Conservation (phyloP, 2,329 filamentous ascomycete genomes). For the Stagonosporopsis vannaccii region DNA sequence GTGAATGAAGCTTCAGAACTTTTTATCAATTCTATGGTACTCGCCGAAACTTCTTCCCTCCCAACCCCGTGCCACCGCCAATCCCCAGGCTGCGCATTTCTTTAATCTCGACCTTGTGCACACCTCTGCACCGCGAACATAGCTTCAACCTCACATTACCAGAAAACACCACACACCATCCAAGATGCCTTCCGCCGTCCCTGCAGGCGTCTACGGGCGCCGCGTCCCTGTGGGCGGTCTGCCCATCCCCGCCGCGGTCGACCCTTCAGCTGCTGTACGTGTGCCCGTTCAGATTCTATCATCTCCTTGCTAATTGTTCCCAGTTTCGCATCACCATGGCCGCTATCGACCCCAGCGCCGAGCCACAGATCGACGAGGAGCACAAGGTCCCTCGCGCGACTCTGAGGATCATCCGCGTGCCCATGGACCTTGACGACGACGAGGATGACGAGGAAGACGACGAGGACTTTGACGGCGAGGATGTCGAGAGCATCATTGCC, state of each 20-base stretch:
- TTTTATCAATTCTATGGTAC: conserved; percentile 22
- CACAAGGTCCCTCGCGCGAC: conserved; percentile 75
- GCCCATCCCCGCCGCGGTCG: conserved; percentile 75
- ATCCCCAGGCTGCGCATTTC: conserved; percentile 28
- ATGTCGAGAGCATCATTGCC: conserved; percentile 51
- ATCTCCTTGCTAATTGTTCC: conserved; percentile 23
- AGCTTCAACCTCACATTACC: not conserved
- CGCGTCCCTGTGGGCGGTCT: conserved; percentile 86
- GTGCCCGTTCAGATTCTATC: conserved; percentile 51
- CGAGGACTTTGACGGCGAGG: conserved; percentile 55
- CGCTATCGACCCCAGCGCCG: conserved; percentile 88
- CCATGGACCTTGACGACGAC: conserved; percentile 64
- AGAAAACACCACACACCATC: conserved; percentile 20
- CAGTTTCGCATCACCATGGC: conserved; percentile 99
- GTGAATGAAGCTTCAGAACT: conserved; percentile 40
- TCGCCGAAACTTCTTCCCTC: conserved; percentile 17
- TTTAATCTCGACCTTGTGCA: conserved; percentile 10
- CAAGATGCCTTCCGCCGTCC: conserved; percentile 51
- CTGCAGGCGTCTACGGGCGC: conserved; percentile 88
- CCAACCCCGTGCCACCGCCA: conserved; percentile 25
- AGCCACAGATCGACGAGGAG: conserved; percentile 54
- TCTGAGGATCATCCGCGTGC: conserved; percentile 85
- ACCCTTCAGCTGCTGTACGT: conserved; percentile 81
- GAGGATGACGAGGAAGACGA: conserved; percentile 63
- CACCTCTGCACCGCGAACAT: not conserved